Evolutionary conservation across 139 green algal species (phyloP), one percentile per base, ranked within the genome.

Genomic region (Trebouxia sp.): DNA sequence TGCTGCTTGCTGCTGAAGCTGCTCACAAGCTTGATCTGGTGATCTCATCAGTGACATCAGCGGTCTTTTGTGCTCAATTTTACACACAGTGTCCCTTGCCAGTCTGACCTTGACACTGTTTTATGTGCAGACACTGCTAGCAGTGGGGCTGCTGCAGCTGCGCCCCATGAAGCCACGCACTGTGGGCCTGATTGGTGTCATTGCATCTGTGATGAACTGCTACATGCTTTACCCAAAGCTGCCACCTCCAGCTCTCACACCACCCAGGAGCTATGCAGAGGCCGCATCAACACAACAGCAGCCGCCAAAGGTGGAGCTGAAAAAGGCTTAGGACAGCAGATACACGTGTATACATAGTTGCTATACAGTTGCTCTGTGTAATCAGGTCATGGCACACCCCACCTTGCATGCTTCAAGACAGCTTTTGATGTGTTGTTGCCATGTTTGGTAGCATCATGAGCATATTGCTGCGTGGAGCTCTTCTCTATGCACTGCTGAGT

Each of bases 121-220:
- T 24, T 35, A 17, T 72, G 4, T 76, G 70, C 90, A 97, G 90
- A 88, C 91, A 0, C 55, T 86, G 35, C 83, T 97, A 56, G 93
- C 93, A 8, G 76, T 84, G 26, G 92, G 93, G 3, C 85, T 97
- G 79, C 81, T 94, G 78, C 80, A 83, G 69, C 79, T 92, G 74
- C 78, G 82, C 10, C 91, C 91, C 26, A 88, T 93, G 79, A 94
- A 93, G 88, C 92, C 94, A 0, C 90, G 94, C 55, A 92, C 89
- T 4, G 88, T 97, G 4, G 94, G 94, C 15, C 65, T 92, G 8
- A 75, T 97, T 41, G 94, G 94, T 6, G 82, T 92, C 1, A 53
- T 94, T 32, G 90, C 94, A 1, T 93, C 85, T 0, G 88, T 88
- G 22, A 91, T 98, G 48, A 98, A 98, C 91, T 97, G 92, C 89